Percentiles rank a stretch among this genome's conserved stretches.
These are phyloP conservation scores for Dicorynia guianensis DNA, from an alignment of 306 rosid species.

Conservation along the genomic window DNA sequence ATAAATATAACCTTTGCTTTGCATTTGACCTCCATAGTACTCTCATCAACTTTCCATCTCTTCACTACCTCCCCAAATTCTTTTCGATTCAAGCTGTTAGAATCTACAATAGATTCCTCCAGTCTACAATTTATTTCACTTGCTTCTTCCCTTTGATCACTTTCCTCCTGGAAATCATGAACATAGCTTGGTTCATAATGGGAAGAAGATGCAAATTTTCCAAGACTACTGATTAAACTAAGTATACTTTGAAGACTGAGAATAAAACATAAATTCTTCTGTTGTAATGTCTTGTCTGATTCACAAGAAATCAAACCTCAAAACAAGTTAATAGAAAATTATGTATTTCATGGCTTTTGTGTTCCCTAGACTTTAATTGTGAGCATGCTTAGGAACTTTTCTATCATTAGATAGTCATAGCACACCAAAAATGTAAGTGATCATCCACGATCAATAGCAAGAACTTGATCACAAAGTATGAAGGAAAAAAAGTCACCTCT, in stretches of 20 bases:
- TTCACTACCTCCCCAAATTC: conserved; percentile 51
- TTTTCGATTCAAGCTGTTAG: conserved; percentile 42
- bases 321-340: not conserved
- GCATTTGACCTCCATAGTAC: conserved; percentile 55
- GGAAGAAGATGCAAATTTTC: conserved; percentile 17
- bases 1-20: conserved; percentile 47
- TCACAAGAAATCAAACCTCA: conserved; percentile 22
- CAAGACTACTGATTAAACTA: conserved; percentile 28
- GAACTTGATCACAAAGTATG: conserved; percentile 32
- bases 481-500: conserved; percentile 48
- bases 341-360: not conserved
- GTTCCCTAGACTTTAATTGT: not conserved
- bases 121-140: conserved; percentile 37
- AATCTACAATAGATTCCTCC: conserved; percentile 43
- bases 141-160: conserved; percentile 39
- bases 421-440: conserved; percentile 35
- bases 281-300: conserved; percentile 26
- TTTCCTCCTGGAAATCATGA: conserved; percentile 48
- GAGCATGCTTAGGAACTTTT: conserved; percentile 5
- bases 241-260: conserved; percentile 5
- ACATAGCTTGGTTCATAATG: conserved; percentile 14
- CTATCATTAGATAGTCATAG: conserved; percentile 33
- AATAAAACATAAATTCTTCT: conserved; percentile 27
- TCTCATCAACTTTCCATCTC: conserved; percentile 56
- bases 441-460: conserved; percentile 20